Conservation (phyloP, 495 filamentous ascomycete species). For the Parmelia sp. region DNA sequence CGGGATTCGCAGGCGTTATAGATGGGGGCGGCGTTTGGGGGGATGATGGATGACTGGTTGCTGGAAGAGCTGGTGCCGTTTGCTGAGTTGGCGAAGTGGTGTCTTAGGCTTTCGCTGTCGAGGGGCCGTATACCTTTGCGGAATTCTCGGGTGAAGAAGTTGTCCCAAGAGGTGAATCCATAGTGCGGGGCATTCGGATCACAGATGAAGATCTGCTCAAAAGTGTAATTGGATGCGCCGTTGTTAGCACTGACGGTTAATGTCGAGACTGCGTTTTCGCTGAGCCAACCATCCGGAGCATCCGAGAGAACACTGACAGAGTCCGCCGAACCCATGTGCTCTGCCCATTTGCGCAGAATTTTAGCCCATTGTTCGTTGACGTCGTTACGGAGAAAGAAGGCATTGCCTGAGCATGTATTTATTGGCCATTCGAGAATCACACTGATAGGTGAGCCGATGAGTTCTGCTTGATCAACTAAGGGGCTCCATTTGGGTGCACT, state of each 20-base stretch:
- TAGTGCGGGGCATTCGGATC: constrained; percentile 43
- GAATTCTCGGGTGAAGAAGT: constrained; percentile 66
- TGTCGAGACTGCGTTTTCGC: constrained; percentile 37
- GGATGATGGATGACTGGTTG: too few relatives aligned
- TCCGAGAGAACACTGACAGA: constrained; percentile 46
- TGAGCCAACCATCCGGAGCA: constrained; percentile 48
- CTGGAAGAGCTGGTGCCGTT: constrained; percentile 30
- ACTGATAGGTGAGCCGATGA: constrained; percentile 62
- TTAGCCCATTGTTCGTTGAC: constrained; percentile 65
- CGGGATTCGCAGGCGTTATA: constrained; percentile 57
- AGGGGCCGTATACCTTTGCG: constrained; percentile 51
- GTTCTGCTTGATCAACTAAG: constrained; percentile 44
- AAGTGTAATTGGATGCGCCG: constrained; percentile 35
- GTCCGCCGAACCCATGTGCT: constrained; percentile 46
- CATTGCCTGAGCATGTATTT: constrained; percentile 60
- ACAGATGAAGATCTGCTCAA: constrained; percentile 45
- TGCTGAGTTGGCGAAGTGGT: too few relatives aligned
- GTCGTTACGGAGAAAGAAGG: constrained; percentile 58
- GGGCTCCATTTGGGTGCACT: constrained; percentile 57
- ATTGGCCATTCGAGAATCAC: constrained; percentile 69
- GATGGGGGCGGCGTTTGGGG: too few relatives aligned
- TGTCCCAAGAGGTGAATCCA: constrained; percentile 65
- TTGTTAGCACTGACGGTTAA: constrained; percentile 45
- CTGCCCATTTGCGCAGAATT: constrained; percentile 61
- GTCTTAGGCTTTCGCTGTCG: too few relatives aligned